Conservation (phyloP, 2,329 filamentous ascomycete species). For the Juglanconis sp. region DNA sequence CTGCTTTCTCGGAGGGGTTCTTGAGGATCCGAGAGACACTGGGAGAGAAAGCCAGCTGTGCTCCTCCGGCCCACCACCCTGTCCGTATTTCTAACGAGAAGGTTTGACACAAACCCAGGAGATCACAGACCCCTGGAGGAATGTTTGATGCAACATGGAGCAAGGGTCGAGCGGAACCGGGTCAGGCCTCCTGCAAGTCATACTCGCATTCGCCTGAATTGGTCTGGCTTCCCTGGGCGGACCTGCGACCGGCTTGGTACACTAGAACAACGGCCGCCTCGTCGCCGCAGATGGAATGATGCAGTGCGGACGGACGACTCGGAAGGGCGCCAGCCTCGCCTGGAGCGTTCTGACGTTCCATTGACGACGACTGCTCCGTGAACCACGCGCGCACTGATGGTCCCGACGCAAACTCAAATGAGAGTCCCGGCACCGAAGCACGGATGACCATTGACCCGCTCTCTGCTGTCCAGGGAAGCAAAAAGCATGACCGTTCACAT, state of each 20-base stretch:
- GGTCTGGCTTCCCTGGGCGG: neutral
- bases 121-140: neutral
- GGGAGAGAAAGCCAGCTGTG: neutral
- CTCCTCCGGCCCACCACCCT: neutral
- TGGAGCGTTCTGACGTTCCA: neutral
- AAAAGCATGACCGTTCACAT: conserved; percentile 12
- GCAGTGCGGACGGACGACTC: neutral
- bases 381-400: too few species aligned
- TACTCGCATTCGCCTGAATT: conserved; percentile 7
- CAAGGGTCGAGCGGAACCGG: neutral
- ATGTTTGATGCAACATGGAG: neutral
- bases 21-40: neutral
- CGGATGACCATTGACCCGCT: neutral
- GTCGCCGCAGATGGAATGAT: neutral
- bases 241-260: neutral
- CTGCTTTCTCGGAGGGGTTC: too few species aligned
- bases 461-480: neutral
- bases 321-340: neutral
- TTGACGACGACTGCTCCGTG: too few species aligned
- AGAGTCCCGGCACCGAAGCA: neutral
- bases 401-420: too few species aligned
- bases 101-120: neutral
- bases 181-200: conserved; percentile 6
- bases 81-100: neutral
- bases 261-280: neutral